Percentiles rank a stretch among this genome's conserved stretches.
Conservation (phyloP, 2,329 filamentous ascomycete species). For the Fusarium tuaranense region DNA sequence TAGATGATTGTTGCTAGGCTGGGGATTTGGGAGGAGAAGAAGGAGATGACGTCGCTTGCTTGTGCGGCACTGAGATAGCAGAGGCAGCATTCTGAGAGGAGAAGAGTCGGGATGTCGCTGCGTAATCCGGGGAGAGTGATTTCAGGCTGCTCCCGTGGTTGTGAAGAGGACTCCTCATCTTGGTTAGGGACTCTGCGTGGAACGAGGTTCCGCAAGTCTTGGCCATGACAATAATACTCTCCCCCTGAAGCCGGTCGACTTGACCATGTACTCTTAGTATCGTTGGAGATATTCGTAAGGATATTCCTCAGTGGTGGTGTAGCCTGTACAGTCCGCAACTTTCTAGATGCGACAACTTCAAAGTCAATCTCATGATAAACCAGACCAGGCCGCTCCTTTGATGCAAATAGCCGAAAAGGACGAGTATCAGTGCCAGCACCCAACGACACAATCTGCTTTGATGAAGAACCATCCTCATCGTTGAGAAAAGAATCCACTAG, state of each 20-base stretch:
- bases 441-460: conserved; percentile 87
- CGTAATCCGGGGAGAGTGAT: conserved; percentile 56
- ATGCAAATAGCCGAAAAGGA: conserved; percentile 78
- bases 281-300: conserved; percentile 49
- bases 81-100: conserved; percentile 95
- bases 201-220: conserved; percentile 71
- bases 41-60: conserved; percentile 72
- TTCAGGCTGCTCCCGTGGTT: conserved; percentile 2
- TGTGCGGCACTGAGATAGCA: conserved; percentile 81
- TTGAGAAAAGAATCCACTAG: conserved; percentile 80
- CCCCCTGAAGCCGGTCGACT: conserved; percentile 54
- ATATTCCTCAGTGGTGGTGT: conserved; percentile 56
- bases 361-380: conserved; percentile 97
- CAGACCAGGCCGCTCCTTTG: conserved; percentile 56
- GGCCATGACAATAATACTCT: conserved; percentile 68
- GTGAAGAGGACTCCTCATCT: conserved; percentile 1
- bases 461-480: conserved; percentile 40
- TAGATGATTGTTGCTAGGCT: conserved; percentile 78
- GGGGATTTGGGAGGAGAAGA: conserved; percentile 68
- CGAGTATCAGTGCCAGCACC: conserved; percentile 95
- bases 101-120: conserved; percentile 77
- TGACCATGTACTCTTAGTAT: conserved; percentile 57
- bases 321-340: conserved; percentile 67
- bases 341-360: conserved; percentile 75
- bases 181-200: neutral